Percentiles rank a stretch among this genome's conserved stretches.
These are phyloP conservation scores for Triadica sebifera DNA, from an alignment of 345 rosid species.

Conservation along the genomic window DNA sequence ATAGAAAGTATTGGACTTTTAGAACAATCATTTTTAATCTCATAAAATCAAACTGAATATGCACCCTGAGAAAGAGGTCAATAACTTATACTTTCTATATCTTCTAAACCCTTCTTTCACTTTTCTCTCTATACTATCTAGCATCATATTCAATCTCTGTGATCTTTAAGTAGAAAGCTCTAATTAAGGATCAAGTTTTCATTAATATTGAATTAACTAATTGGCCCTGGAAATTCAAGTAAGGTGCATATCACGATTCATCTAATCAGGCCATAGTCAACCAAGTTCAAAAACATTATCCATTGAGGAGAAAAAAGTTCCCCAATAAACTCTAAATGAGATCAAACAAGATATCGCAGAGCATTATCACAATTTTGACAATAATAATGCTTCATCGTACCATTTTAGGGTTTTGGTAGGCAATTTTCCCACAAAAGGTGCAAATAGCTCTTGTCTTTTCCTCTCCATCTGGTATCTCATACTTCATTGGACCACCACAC, in stretches of 20 bases:
- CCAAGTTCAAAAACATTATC: background rate
- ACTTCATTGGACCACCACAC: slow-evolving; percentile 94
- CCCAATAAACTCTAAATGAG: background rate
- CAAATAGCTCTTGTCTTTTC: slow-evolving; percentile 90
- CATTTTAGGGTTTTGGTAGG: slow-evolving; percentile 97
- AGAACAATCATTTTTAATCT: background rate
- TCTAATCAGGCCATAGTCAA: background rate
- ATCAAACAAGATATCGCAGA: background rate
- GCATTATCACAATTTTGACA: background rate
- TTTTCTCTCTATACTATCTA: background rate
- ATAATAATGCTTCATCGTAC: slow-evolving; percentile 32
- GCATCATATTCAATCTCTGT: background rate
- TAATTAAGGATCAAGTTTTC: background rate
- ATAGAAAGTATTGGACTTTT: background rate
- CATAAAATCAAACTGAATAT: background rate
- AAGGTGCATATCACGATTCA: background rate
- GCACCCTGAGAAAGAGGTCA: background rate
- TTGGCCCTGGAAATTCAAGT: background rate
- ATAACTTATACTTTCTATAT: background rate
- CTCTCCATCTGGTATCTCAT: slow-evolving; percentile 87
- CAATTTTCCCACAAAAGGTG: slow-evolving; percentile 66
- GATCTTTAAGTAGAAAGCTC: background rate
- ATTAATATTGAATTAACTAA: background rate
- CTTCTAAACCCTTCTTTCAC: background rate
- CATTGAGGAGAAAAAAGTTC: background rate